Evolutionary conservation across 2,329 filamentous ascomycete species (phyloP).

Genomic region (Pleurostoma richardsiae): DNA sequence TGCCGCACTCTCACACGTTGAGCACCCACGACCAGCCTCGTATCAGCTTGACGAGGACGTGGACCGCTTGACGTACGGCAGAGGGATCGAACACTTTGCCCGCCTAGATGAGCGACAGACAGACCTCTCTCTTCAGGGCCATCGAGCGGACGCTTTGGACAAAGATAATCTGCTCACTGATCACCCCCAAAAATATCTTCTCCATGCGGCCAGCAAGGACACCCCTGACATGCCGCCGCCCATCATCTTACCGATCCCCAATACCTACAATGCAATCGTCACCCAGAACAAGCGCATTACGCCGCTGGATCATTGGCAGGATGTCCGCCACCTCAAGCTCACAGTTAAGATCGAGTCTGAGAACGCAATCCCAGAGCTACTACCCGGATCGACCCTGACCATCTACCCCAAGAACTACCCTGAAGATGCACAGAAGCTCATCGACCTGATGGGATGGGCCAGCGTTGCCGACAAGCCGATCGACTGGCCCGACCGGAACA

Average conservation of each 20-base stretch:
- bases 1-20: constrained; percentile 15
- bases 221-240: constrained; percentile 16
- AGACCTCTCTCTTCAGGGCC: constrained; percentile 8
- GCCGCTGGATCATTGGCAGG: constrained; percentile 78
- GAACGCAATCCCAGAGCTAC: constrained; percentile 23
- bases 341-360: constrained; percentile 25
- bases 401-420: constrained; percentile 87
- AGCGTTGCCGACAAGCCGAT: constrained; percentile 60
- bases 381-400: constrained; percentile 75
- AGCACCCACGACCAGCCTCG: constrained; percentile 9
- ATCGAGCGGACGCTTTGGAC: constrained; percentile 20
- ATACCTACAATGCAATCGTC: constrained; percentile 53
- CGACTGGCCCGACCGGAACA: constrained; percentile 18
- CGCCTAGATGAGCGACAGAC: constrained; percentile 17
- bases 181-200: constrained; percentile 23
- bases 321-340: constrained; percentile 77
- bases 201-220: constrained; percentile 12
- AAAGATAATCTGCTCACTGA: constrained; percentile 30
- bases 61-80: constrained; percentile 10
- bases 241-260: constrained; percentile 50
- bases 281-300: constrained; percentile 69
- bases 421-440: constrained; percentile 71
- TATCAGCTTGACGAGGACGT: constrained; percentile 14
- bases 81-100: constrained; percentile 11
- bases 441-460: constrained; percentile 75